Evolutionary conservation across 1,284 basidiomycete genomes (phyloP).

Genomic region (Lentinus polychrous): DNA sequence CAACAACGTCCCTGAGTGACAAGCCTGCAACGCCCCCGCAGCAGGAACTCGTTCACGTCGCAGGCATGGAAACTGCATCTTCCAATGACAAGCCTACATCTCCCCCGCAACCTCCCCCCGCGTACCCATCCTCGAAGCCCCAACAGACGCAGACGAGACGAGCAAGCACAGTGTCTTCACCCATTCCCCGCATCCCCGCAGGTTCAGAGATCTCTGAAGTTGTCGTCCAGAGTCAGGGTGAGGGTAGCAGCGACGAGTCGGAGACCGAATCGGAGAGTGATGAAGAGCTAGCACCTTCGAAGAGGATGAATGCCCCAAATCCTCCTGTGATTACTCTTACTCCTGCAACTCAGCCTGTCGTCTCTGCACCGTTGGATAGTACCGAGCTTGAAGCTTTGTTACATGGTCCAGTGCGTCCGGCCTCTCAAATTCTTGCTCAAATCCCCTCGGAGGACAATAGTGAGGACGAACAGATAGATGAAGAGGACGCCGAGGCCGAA

Average conservation of each 20-base stretch:
- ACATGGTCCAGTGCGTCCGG: slow-evolving; percentile 17
- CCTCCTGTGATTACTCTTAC: neutral
- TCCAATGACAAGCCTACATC: neutral
- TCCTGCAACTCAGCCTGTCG: neutral
- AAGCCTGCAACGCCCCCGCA: too few relatives aligned
- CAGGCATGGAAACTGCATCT: too few relatives aligned
- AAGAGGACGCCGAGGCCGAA: slow-evolving; percentile 14
- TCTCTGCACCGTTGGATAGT: neutral
- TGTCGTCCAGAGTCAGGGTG: slow-evolving; percentile 20
- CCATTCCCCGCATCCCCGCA: slow-evolving; percentile 15
- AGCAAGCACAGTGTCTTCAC: neutral
- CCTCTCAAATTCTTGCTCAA: slow-evolving; percentile 16
- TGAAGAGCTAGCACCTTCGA: neutral
- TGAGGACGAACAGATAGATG: slow-evolving; percentile 11
- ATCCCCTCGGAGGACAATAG: slow-evolving; percentile 17
- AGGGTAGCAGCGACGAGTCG: slow-evolving; percentile 23
- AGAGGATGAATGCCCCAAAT: neutral
- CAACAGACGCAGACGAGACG: too few relatives aligned
- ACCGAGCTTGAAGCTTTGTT: slow-evolving; percentile 20
- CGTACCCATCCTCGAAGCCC: too few relatives aligned
- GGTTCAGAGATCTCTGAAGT: slow-evolving; percentile 26
- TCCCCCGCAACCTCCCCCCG: neutral
- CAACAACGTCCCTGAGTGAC: too few relatives aligned
- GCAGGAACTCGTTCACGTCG: too few relatives aligned
- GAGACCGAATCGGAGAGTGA: slow-evolving; percentile 13